Evolutionary conservation across 2,329 filamentous ascomycete genomes (phyloP).

Genomic region (Talaromyces sp.): DNA sequence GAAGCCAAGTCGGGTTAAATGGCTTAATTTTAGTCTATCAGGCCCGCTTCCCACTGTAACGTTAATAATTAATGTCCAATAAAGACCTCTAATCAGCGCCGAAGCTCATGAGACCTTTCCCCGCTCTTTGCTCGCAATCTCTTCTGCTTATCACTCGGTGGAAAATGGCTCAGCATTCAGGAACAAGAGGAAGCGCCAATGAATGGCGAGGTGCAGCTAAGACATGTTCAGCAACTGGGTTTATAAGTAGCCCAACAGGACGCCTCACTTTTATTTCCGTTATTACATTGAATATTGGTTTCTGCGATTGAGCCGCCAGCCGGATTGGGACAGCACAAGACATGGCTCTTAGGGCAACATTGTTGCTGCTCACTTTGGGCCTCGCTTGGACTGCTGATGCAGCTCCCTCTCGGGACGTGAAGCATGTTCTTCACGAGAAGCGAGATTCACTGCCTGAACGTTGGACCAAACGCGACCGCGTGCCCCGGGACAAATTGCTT

Average conservation of each 20-base stretch:
- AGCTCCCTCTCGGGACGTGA: constrained; percentile 7
- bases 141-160: not conserved
- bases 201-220: not conserved
- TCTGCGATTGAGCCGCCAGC: not conserved
- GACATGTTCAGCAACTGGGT: not conserved
- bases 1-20: not conserved
- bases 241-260: not conserved
- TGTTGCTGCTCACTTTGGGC: constrained; percentile 13
- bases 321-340: not conserved
- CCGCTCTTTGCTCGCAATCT: constrained; percentile 6
- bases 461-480: constrained; percentile 19
- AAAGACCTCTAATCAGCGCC: not conserved
- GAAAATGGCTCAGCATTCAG: not conserved
- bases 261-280: not conserved
- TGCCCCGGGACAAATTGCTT: constrained; percentile 12
- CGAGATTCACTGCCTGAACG: constrained; percentile 7
- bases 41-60: constrained; percentile 6
- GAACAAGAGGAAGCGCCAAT: not conserved
- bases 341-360: constrained; percentile 10
- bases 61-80: not conserved
- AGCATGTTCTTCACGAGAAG: constrained; percentile 20
- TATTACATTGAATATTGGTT: not conserved
- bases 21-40: not conserved
- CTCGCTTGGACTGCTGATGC: constrained; percentile 15
- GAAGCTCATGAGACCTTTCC: constrained; percentile 10